Evolutionary conservation across 768 basidiomycete species (phyloP), one percentile per base, ranked within the genome.

Genomic region (Porpolomopsis calyptriformis): DNA sequence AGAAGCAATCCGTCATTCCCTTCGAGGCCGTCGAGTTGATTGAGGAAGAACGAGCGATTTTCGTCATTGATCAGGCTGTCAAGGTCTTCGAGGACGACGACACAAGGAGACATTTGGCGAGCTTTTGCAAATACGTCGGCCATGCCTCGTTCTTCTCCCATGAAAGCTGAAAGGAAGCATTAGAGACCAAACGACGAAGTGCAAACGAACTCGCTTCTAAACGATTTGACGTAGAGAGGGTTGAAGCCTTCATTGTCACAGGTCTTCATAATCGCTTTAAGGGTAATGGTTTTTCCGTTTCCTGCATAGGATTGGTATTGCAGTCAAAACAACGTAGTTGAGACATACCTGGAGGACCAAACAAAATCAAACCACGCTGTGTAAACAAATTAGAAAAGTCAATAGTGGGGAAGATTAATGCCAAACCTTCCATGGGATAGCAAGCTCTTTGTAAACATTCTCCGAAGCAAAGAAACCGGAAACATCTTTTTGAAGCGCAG

Each of bases 31-130:
- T 91, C 88, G 6, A 87, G 64, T 57, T 90, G 82, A 56, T 92
- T 92, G 40, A 92, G 69, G 76, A 91, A 91, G 70, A 86, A 90
- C 2, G 85, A 85, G 24, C 87, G 76, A 56, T 89, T 90, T 5
- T 57, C 41, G 54, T 87, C 76, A 49, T 77, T 85, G 64, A 92
- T 85, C 29, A 89, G 70, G 52, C 82, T 82, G 54, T 92, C 89
- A 5, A 91, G 55, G 38, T 71, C 68, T 57, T 70, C 71, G 12
- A 82, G 58, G 42, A 79, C 68, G 43, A 85, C 52, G 37, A 85
- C 73, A 52, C 82, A 85, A 25, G 85, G 85, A 1, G 81, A 55
- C 49, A 74, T 55, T 58, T 76, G 72, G 26, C 88, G 73, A n/a
- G 89, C 85, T 55, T 84, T 82, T 42, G 62, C 49, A 55, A 92